phyloP scores from a whole-genome alignment of 495 filamentous ascomycete genomes.

The Aspergillus taichungensis region DNA sequence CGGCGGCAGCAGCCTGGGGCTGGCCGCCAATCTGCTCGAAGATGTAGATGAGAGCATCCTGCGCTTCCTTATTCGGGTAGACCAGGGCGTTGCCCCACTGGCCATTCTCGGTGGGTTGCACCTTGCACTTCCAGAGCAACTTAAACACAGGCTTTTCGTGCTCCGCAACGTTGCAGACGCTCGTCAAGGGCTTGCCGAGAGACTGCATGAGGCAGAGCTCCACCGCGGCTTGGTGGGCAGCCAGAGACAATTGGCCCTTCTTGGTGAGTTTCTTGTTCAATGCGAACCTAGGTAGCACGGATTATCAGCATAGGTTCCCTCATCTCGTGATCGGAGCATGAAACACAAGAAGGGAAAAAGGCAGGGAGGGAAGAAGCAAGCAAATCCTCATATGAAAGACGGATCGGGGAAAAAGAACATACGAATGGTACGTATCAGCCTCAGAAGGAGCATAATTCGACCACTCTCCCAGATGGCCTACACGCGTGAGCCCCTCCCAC shows the following conservation, averaged over 20 bases:
- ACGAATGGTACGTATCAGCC: conserved; percentile 20
- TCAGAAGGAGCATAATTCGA: conserved; percentile 19
- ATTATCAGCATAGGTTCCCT: background rate
- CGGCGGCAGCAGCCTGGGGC: conserved; percentile 1
- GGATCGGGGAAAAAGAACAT: conserved; percentile 5
- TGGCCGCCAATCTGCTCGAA: conserved; percentile 31
- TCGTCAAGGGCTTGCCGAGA: conserved; percentile 24
- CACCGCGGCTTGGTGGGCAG: conserved; percentile 37
- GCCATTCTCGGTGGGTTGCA: conserved; percentile 13
- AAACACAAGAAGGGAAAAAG: background rate
- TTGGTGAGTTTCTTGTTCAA: conserved; percentile 16
- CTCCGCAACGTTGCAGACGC: conserved; percentile 19
- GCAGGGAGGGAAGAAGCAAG: background rate
- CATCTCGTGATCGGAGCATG: too few relatives aligned
- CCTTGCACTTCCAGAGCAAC: conserved; percentile 20
- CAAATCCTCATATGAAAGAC: background rate
- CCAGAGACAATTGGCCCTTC: conserved; percentile 13
- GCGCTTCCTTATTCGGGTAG: conserved; percentile 21
- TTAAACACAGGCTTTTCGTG: conserved; percentile 23
- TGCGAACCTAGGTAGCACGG: conserved; percentile 7
- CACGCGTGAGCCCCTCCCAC: conserved; percentile 46
- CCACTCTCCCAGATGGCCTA: conserved; percentile 47
- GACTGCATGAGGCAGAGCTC: conserved; percentile 35
- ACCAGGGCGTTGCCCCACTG: conserved; percentile 23
- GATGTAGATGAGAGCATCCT: conserved; percentile 27